These are phyloP conservation scores for Boletus patriciae DNA, from an alignment of 768 basidiomycete species.

Conservation along the genomic window DNA sequence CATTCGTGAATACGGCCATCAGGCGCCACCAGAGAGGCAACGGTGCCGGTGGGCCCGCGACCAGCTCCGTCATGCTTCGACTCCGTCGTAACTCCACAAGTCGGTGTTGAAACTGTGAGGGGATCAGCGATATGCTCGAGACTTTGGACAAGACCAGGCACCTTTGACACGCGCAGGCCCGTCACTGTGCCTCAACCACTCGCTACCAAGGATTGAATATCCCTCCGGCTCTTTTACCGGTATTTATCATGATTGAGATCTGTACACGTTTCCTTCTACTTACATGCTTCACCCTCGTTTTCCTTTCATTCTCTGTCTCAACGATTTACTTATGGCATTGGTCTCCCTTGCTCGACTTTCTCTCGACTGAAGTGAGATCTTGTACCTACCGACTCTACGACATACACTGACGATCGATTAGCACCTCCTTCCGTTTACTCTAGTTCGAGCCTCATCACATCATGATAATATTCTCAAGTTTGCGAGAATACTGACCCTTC, in stretches of 20 bases:
- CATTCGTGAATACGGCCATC: slow-evolving; percentile 9
- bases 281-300: too few species aligned
- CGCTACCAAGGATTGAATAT: background rate
- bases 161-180: background rate
- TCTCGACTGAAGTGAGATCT: too few species aligned
- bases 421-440: too few species aligned
- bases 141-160: background rate
- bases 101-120: background rate
- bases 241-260: too few species aligned
- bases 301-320: too few species aligned
- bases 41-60: background rate
- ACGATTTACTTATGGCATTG: too few species aligned
- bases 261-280: too few species aligned
- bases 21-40: background rate
- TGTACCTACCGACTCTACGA: too few species aligned
- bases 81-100: background rate
- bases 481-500: background rate
- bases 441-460: too few species aligned
- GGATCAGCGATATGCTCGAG: background rate
- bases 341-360: too few species aligned
- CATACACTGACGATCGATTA: too few species aligned
- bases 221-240: background rate
- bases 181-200: background rate
- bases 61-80: background rate
- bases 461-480: background rate